Evolutionary conservation across 192 early-diverging fungal genomes (phyloP).

Genomic region (Podila horticola): DNA sequence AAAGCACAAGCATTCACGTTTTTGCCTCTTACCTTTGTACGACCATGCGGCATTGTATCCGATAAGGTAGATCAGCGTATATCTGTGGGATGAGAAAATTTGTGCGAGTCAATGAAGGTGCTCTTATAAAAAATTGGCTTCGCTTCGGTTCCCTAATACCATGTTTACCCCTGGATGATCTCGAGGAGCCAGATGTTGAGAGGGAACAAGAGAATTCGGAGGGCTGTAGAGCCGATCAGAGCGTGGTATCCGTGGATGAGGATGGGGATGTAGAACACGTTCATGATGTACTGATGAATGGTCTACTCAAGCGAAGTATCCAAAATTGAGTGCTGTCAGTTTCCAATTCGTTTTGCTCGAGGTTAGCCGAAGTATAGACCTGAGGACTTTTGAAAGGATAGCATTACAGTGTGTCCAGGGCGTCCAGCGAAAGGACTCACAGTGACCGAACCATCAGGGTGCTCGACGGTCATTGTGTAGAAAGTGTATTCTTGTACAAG

Average conservation of each 20-base stretch:
- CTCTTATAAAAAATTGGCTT: neutral
- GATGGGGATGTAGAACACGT: constrained; percentile 46
- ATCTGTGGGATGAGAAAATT: constrained; percentile 3
- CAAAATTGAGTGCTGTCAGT: neutral
- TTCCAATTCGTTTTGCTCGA: neutral
- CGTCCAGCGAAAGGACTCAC: constrained; percentile 44
- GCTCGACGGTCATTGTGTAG: constrained; percentile 44
- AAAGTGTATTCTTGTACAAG: constrained; percentile 27
- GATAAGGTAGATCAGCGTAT: constrained; percentile 42
- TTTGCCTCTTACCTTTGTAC: constrained; percentile 30
- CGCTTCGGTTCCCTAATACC: no score
- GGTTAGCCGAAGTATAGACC: neutral
- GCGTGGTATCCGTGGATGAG: constrained; percentile 46
- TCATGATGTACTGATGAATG: constrained; percentile 48
- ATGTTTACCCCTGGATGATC: constrained; percentile 41
- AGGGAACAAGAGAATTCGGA: constrained; percentile 41
- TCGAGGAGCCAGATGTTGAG: constrained; percentile 48
- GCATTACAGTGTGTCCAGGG: constrained; percentile 45
- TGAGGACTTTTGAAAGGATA: no score
- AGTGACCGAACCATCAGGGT: constrained; percentile 39
- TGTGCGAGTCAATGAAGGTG: neutral
- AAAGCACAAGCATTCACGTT: neutral
- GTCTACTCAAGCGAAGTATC: constrained; percentile 11
- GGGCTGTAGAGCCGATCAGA: constrained; percentile 20
- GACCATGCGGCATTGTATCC: constrained; percentile 52